phyloP scores from a whole-genome alignment of 2,329 filamentous ascomycete species.

The Lachnum nothofagi region DNA sequence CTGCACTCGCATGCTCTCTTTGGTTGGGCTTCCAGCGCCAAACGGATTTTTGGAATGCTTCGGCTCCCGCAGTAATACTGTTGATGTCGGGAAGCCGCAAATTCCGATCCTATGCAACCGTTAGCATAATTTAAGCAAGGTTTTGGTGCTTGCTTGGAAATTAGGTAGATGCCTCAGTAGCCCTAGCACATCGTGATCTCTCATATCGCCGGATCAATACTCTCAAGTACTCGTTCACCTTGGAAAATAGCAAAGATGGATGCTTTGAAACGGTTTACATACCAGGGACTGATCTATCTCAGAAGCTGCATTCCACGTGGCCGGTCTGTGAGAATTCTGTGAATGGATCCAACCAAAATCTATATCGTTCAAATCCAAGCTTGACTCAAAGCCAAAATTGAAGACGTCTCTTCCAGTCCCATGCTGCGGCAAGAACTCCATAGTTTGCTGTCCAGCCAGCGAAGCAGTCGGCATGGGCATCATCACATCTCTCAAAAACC shows the following conservation, averaged over 20 bases:
- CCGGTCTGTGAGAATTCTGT: not conserved
- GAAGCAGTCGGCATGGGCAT: conserved; percentile 4
- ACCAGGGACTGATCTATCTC: not conserved
- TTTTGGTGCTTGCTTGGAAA: too few species aligned
- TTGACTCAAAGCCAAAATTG: conserved; percentile 5
- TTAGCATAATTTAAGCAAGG: too few species aligned
- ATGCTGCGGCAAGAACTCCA: not conserved
- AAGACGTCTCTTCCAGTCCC: conserved; percentile 2
- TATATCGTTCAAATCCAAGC: conserved; percentile 3
- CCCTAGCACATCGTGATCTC: too few species aligned
- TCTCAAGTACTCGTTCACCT: too few species aligned
- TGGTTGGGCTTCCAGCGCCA: conserved; percentile 16
- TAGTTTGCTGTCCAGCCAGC: not conserved
- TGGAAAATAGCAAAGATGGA: too few species aligned
- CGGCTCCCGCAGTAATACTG: not conserved
- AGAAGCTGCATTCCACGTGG: not conserved
- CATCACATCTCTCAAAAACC: conserved; percentile 18
- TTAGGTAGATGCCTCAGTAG: too few species aligned
- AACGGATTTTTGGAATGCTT: conserved; percentile 17
- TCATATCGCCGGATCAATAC: too few species aligned
- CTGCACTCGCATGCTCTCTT: conserved; percentile 7
- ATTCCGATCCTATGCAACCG: too few species aligned
- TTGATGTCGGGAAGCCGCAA: not conserved
- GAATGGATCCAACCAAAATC: conserved; percentile 3
- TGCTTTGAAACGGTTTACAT: too few species aligned